These are phyloP conservation scores for Leptomonas pyrrhocoris DNA, from an alignment of 208 protist genomes.

Conservation along the genomic window DNA sequence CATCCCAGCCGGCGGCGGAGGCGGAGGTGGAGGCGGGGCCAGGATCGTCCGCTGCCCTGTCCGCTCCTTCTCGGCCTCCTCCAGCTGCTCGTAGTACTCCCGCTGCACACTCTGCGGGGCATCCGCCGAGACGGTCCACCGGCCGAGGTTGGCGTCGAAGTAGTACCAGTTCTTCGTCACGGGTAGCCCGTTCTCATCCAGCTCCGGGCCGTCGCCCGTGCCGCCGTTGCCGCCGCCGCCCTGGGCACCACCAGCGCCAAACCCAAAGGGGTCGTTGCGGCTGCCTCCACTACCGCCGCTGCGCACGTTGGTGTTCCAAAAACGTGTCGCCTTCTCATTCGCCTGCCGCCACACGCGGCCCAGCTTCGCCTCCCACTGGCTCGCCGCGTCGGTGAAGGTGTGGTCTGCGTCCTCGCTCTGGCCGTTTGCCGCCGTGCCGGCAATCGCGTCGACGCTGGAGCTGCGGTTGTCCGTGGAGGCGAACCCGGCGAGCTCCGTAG, in stretches of 20 bases:
- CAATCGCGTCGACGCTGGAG: conserved; percentile 20
- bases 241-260: conserved; percentile 13
- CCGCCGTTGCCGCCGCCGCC: conserved; percentile 9
- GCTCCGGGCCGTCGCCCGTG: conserved; percentile 44
- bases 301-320: conserved; percentile 30
- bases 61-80: conserved; percentile 63
- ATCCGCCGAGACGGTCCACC: conserved; percentile 76
- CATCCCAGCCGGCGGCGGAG: not conserved
- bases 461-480: conserved; percentile 25
- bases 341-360: conserved; percentile 28
- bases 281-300: conserved; percentile 3
- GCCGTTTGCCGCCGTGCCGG: not conserved
- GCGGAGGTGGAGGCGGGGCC: conserved; percentile 35
- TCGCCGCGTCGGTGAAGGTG: conserved; percentile 16
- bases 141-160: conserved; percentile 66
- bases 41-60: conserved; percentile 46
- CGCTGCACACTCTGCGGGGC: conserved; percentile 69
- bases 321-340: conserved; percentile 37
- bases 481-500: conserved; percentile 29
- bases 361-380: conserved; percentile 31
- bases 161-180: conserved; percentile 87
- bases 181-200: conserved; percentile 86
- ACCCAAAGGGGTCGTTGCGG: conserved; percentile 26
- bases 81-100: conserved; percentile 65
- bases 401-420: not conserved